Percentiles rank a stretch among this genome's conserved stretches.
phyloP scores from a whole-genome alignment of 257 asterid genomes.

The Solanum phureja region DNA sequence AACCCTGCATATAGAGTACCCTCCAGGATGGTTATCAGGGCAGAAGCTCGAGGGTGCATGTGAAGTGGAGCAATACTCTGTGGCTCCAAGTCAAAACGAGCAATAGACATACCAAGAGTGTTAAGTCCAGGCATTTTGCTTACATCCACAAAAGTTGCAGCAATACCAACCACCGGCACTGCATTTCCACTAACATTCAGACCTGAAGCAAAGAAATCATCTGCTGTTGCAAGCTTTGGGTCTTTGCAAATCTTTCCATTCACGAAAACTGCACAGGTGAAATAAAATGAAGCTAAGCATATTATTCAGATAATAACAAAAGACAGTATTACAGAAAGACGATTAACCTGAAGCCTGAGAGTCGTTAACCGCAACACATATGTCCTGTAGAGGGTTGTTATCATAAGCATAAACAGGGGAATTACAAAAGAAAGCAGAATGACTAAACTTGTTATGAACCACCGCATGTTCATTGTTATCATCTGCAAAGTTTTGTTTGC shows the following conservation, averaged over 20 bases:
- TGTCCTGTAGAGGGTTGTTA: neutral
- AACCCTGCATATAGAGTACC: neutral
- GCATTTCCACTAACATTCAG: neutral
- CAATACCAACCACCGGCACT: neutral
- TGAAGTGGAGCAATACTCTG: neutral
- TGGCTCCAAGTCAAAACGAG: neutral
- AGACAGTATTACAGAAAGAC: too few species aligned
- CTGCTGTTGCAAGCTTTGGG: neutral
- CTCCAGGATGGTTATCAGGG: neutral
- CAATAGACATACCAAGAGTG: neutral
- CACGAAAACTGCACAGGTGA: neutral
- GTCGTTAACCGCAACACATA: neutral
- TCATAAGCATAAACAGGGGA: neutral
- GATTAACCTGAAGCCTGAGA: neutral
- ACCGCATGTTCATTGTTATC: neutral
- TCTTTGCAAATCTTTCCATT: neutral
- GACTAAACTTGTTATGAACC: neutral
- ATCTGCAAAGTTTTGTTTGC: neutral
- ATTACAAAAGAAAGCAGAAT: neutral
- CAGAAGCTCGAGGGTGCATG: neutral
- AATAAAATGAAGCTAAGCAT: neutral
- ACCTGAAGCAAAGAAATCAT: neutral
- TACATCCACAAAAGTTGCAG: neutral
- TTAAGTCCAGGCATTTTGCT: neutral
- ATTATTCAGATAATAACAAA: too few species aligned